Percentiles rank a stretch among this genome's conserved stretches.
These are phyloP conservation scores for Taphrina communis DNA, from an alignment of 1,139 yeast genomes.

Conservation along the genomic window DNA sequence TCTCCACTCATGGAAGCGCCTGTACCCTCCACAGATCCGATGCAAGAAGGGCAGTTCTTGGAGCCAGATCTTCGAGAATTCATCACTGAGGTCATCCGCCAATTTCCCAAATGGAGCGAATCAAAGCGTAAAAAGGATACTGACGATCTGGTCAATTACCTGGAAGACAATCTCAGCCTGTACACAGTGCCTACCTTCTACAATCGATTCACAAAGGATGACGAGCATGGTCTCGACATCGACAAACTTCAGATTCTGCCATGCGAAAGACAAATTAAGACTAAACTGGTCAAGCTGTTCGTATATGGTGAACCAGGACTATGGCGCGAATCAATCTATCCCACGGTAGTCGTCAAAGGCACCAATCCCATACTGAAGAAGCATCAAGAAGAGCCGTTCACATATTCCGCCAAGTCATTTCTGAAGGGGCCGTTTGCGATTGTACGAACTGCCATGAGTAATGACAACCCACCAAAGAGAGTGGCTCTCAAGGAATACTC, in stretches of 20 bases:
- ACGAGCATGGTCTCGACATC: conserved; percentile 36
- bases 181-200: conserved; percentile 37
- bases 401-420: conserved; percentile 34
- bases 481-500: conserved; percentile 39
- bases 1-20: conserved; percentile 33
- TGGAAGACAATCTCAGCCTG: conserved; percentile 29
- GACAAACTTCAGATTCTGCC: conserved; percentile 38
- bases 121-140: conserved; percentile 30
- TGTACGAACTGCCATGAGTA: conserved; percentile 38
- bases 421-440: conserved; percentile 39
- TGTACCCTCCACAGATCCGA: conserved; percentile 8
- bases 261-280: conserved; percentile 34
- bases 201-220: conserved; percentile 38
- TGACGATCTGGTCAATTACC: conserved; percentile 28
- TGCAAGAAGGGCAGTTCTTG: conserved; percentile 27
- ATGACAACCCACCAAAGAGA: conserved; percentile 31
- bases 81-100: conserved; percentile 30
- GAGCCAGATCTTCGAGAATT: conserved; percentile 40
- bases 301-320: conserved; percentile 39
- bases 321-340: conserved; percentile 36
- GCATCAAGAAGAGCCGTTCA: conserved; percentile 37
- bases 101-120: conserved; percentile 37
- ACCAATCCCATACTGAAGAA: conserved; percentile 30
- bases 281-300: conserved; percentile 35
- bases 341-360: conserved; percentile 23